Evolutionary conservation across 768 basidiomycete genomes (phyloP).

Genomic region (Boletales sp.): DNA sequence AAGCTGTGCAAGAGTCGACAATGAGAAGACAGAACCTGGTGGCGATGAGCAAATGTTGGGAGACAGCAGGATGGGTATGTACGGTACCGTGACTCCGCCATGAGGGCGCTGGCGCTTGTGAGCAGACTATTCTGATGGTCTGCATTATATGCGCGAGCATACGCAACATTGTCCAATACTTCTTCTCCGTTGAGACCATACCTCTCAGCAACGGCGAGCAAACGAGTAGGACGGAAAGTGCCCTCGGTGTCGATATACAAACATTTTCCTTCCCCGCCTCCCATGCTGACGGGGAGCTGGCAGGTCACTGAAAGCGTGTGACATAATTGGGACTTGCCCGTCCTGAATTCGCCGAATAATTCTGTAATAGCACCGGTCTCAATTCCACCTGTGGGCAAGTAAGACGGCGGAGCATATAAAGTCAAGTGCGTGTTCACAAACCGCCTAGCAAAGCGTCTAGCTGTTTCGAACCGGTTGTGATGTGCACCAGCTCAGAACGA

Average conservation of each 20-base stretch:
- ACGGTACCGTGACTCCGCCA: constrained; percentile 92
- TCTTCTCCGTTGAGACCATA: constrained; percentile 98
- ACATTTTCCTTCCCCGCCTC: constrained; percentile 98
- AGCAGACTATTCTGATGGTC: constrained; percentile 93
- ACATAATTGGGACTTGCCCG: constrained; percentile 97
- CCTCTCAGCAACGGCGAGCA: constrained; percentile 92
- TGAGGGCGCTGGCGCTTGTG: constrained; percentile 92
- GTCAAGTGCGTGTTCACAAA: constrained; percentile 24
- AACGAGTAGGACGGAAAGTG: constrained; percentile 94
- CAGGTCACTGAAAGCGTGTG: constrained; percentile 98
- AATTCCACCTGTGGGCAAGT: constrained; percentile 67
- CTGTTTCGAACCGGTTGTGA: constrained; percentile 95
- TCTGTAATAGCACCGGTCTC: constrained; percentile 99
- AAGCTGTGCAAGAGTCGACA: constrained; percentile 93
- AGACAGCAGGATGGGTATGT: constrained; percentile 18
- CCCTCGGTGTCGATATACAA: constrained; percentile 99
- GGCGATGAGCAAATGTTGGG: constrained; percentile 1
- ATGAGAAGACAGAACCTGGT: constrained; percentile 91
- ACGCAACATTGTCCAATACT: constrained; percentile 97
- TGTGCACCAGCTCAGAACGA: constrained; percentile 91
- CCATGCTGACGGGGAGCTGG: constrained; percentile 95
- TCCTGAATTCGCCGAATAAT: constrained; percentile 96
- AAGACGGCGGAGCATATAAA: constrained; percentile 5
- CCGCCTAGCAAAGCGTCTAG: constrained; percentile 94
- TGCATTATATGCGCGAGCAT: constrained; percentile 97